phyloP scores from a whole-genome alignment of 2,329 filamentous ascomycete genomes.

The Didymella sp. region DNA sequence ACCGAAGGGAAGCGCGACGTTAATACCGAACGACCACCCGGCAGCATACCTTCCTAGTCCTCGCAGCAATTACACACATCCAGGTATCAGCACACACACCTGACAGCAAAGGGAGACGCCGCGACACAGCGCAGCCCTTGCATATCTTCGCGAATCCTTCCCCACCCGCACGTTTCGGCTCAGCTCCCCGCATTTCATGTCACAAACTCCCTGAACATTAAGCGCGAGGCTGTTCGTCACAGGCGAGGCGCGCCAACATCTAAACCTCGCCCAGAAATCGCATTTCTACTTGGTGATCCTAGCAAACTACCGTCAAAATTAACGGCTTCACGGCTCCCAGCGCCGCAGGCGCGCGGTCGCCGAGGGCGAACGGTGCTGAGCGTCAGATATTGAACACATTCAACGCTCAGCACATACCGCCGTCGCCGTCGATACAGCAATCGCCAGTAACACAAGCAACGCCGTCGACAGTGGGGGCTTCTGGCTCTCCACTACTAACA shows the following conservation, averaged over 20 bases:
- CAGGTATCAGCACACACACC: conserved; percentile 2
- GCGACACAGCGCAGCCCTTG: conserved; percentile 14
- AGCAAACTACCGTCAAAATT: conserved; percentile 40
- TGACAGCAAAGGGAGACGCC: conserved; percentile 11
- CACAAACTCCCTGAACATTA: conserved; percentile 11
- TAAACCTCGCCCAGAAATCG: background rate
- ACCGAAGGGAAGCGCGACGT: conserved; percentile 18
- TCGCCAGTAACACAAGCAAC: conserved; percentile 36
- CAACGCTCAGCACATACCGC: conserved; percentile 26
- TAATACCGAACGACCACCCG: conserved; percentile 22
- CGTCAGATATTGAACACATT: conserved; percentile 30
- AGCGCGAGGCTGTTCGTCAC: conserved; percentile 17
- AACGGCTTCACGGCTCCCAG: conserved; percentile 29
- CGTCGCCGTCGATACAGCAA: conserved; percentile 30
- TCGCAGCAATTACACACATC: conserved; percentile 17
- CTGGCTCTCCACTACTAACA: conserved; percentile 36
- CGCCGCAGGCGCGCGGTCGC: conserved; percentile 37
- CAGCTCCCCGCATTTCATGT: conserved; percentile 11
- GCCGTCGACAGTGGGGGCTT: conserved; percentile 37
- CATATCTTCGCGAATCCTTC: conserved; percentile 4
- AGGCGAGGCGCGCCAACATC: conserved; percentile 1
- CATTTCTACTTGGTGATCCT: background rate
- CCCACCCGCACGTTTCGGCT: conserved; percentile 18
- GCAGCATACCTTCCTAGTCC: conserved; percentile 6
- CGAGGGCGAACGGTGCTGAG: conserved; percentile 32